Evolutionary conservation across 768 basidiomycete species (phyloP), one percentile per base, ranked within the genome.

Genomic region (Termitomyces sp.): DNA sequence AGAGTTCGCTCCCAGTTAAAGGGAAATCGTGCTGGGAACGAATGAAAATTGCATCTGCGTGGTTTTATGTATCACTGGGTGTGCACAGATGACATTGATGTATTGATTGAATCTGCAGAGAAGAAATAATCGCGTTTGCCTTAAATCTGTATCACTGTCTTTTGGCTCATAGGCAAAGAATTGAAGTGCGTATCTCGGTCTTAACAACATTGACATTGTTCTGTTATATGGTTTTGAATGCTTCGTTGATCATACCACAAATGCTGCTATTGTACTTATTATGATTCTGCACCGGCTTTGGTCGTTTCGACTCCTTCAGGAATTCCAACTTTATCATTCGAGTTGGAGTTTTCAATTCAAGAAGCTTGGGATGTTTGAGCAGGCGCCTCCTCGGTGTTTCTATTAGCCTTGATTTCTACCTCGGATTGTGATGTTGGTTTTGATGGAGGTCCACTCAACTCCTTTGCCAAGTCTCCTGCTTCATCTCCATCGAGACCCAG

Each of bases 401-500:
- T 36, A 52, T 12, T 2, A 22, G 4, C 18, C 36, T 52, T 26
- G 18, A 7, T 14, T 20, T 53, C 52, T 35, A 32, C 24, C 35
- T 26, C 36, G 35, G 40, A 28, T 38, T 46, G 52, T 24, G 44
- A 22, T 40, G 30, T 33, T 22, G 46, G 35, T 42, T 58, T 61
- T n/a, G 63, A 58, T 16, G 64, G 51, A 18, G 64, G 56, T 22
- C 63, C 66, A 40, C 75, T 75, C 45, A 92, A 68, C 12, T 84
- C 88, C 67, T 82, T 85, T 22, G 87, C 85, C 59, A 93, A 71
- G 57, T 91, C 88, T 2, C 79, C 83, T 6, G 90, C 89, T n/a
- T 88, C 89, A 44, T 88, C 85, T 7, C 82, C 88, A 26, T 80
- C 84, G 24, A 94, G 76, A 14, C 91, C 90, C 26, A 94, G 77